These are phyloP conservation scores for Cercospora berteroae DNA, from an alignment of 2,329 filamentous ascomycete species.

Conservation along the genomic window DNA sequence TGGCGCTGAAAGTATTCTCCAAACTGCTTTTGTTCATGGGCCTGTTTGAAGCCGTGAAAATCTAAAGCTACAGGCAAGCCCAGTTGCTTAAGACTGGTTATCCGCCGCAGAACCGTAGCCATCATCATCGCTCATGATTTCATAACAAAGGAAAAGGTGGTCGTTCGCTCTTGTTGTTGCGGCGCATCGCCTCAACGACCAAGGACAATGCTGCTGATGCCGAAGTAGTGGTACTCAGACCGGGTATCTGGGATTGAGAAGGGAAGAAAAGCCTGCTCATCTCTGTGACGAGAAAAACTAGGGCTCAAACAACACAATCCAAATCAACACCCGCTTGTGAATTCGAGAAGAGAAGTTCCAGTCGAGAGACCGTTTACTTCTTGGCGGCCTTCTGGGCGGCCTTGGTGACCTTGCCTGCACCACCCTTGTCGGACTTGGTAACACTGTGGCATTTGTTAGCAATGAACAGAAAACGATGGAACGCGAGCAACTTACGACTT, in stretches of 20 bases:
- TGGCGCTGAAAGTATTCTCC: conserved; percentile 10
- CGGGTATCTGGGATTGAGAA: conserved; percentile 18
- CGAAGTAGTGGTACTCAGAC: conserved; percentile 24
- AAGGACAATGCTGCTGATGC: conserved; percentile 21
- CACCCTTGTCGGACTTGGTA: conserved; percentile 47
- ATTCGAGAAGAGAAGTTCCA: conserved; percentile 17
- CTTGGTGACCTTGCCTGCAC: conserved; percentile 54
- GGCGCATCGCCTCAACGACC: conserved; percentile 28
- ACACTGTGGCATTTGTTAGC: conserved; percentile 28
- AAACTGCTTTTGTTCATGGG: conserved; percentile 20
- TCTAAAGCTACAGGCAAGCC: conserved; percentile 35
- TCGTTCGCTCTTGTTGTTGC: conserved; percentile 25
- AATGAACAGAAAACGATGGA: not conserved
- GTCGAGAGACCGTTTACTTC: conserved; percentile 36
- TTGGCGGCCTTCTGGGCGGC: conserved; percentile 41
- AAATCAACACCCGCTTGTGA: conserved; percentile 28
- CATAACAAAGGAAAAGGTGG: conserved; percentile 35
- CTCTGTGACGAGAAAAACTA: not conserved
- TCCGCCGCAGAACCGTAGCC: conserved; percentile 29
- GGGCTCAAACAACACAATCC: conserved; percentile 25
- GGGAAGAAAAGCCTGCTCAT: conserved; percentile 24
- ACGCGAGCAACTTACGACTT: conserved; percentile 11
- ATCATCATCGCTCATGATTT: conserved; percentile 35
- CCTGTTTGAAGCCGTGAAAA: conserved; percentile 26
- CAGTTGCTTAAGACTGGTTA: conserved; percentile 26